These are phyloP conservation scores for Penicillium sp. DNA, from an alignment of 2,329 filamentous ascomycete genomes.

Conservation along the genomic window DNA sequence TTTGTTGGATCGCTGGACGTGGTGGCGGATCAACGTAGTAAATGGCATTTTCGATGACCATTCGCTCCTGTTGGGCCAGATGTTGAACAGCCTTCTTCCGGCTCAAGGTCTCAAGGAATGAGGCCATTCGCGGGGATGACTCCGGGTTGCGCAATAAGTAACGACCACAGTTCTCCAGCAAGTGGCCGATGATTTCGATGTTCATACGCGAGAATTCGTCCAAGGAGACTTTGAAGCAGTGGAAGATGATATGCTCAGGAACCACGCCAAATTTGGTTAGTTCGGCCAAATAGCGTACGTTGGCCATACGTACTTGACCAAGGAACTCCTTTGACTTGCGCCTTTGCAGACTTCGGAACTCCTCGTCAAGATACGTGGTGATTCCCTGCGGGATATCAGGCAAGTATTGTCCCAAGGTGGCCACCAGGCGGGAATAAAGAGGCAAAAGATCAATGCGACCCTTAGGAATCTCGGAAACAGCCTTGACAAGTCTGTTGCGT, in stretches of 20 bases:
- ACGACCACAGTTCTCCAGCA: conserved; percentile 93
- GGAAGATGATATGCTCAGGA: conserved; percentile 97
- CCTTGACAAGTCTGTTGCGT: conserved; percentile 88
- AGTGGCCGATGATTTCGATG: conserved; percentile 95
- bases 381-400: conserved; percentile 90
- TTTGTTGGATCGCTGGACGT: conserved; percentile 90
- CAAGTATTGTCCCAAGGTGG: conserved; percentile 91
- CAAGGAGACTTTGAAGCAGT: conserved; percentile 94
- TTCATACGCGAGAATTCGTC: conserved; percentile 99
- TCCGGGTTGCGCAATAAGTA: conserved; percentile 92
- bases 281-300: conserved; percentile 96
- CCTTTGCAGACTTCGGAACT: conserved; percentile 93
- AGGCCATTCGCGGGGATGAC: conserved; percentile 88
- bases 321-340: conserved; percentile 98
- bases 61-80: conserved; percentile 91
- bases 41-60: conserved; percentile 97
- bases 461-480: conserved; percentile 91
- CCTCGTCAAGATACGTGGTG: conserved; percentile 89
- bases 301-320: conserved; percentile 87
- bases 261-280: conserved; percentile 98
- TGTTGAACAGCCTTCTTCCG: conserved; percentile 96
- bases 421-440: conserved; percentile 87
- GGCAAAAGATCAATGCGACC: conserved; percentile 89
- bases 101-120: conserved; percentile 91
- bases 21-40: conserved; percentile 98